phyloP scores from a whole-genome alignment of 129 eudicot species.

The Tagetes erecta region DNA sequence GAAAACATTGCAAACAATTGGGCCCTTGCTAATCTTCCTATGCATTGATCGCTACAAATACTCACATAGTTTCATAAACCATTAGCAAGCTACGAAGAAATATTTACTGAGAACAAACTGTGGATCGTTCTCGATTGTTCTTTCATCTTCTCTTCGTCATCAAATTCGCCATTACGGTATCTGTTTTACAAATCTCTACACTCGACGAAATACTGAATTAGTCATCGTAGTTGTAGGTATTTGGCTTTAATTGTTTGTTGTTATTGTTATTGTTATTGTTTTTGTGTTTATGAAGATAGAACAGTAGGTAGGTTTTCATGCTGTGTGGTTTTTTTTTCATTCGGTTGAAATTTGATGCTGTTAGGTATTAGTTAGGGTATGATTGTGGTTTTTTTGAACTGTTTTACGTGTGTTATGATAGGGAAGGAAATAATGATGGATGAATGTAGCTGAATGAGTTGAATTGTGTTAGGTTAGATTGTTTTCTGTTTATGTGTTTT shows the following conservation, averaged over 20 bases:
- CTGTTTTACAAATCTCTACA: neutral
- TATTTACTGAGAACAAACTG: neutral
- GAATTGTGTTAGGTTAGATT: constrained; percentile 15
- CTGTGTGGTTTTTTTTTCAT: constrained; percentile 11
- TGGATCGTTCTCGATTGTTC: constrained; percentile 34
- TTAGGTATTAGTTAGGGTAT: constrained; percentile 11
- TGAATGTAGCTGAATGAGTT: neutral
- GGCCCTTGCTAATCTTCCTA: neutral
- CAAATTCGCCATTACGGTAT: constrained; percentile 22
- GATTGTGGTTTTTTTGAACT: neutral
- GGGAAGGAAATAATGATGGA: neutral
- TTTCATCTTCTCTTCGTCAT: neutral
- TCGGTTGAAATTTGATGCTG: neutral
- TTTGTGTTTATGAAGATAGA: neutral
- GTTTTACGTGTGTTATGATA: neutral
- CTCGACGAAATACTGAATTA: neutral
- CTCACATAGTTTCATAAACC: too few species aligned
- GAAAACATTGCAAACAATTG: neutral
- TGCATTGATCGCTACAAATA: neutral
- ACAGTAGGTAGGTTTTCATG: neutral
- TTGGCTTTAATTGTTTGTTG: neutral
- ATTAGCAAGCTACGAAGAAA: constrained; percentile 16
- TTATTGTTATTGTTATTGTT: neutral
- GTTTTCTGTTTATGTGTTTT: neutral
- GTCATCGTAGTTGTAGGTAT: constrained; percentile 20